Evolutionary conservation across 495 filamentous ascomycete species (phyloP).

Genomic region (Neurospora discreta): DNA sequence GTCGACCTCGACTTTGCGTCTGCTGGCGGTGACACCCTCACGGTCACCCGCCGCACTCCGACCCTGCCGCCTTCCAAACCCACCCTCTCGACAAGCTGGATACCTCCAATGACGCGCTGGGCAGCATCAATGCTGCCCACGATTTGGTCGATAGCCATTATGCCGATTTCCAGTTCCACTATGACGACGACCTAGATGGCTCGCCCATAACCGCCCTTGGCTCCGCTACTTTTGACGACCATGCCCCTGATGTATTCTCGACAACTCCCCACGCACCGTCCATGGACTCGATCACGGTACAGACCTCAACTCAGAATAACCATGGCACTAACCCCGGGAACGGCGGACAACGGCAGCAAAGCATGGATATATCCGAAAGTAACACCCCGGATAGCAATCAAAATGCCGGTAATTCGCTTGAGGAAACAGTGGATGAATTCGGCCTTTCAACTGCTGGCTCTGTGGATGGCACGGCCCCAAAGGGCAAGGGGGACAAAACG

Average conservation of each 20-base stretch:
- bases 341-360: constrained; percentile 18
- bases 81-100: constrained; percentile 18
- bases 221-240: constrained; percentile 24
- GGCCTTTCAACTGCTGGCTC: constrained; percentile 32
- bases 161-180: constrained; percentile 36
- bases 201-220: constrained; percentile 29
- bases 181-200: constrained; percentile 27
- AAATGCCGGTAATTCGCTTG: constrained; percentile 33
- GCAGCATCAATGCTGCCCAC: constrained; percentile 20
- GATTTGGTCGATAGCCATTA: constrained; percentile 28
- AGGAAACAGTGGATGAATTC: constrained; percentile 44
- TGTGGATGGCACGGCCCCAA: constrained; percentile 40
- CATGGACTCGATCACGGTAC: constrained; percentile 24
- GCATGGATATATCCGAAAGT: constrained; percentile 35
- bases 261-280: constrained; percentile 21
- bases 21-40: constrained; percentile 11
- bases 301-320: constrained; percentile 12
- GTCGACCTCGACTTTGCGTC: constrained; percentile 20
- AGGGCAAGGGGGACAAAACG: constrained; percentile 45
- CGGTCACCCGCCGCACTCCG: constrained; percentile 12
- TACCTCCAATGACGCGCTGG: constrained; percentile 15
- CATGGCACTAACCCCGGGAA: background rate
- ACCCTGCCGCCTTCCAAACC: constrained; percentile 12
- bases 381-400: constrained; percentile 36
- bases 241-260: constrained; percentile 27